Evolutionary conservation across 371 early-diverging fungal species (phyloP).

Genomic region (Zopfochytrium polystomum): DNA sequence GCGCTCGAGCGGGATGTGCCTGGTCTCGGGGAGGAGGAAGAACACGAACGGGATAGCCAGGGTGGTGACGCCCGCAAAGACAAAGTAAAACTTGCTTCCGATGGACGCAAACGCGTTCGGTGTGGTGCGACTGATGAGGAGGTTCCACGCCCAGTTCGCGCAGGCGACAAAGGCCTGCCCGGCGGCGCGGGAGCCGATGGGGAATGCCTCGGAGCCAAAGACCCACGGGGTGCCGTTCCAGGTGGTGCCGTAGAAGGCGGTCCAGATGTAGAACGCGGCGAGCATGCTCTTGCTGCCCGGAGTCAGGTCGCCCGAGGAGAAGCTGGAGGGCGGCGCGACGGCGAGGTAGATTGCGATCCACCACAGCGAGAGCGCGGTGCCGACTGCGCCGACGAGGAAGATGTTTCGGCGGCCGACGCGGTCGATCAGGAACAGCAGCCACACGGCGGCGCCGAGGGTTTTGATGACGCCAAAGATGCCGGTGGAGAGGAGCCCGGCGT

Average conservation of each 20-base stretch:
- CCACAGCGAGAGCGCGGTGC: slow-evolving; percentile 17
- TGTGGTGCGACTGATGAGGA: no score
- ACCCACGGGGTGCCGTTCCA: slow-evolving; percentile 94
- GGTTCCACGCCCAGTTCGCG: slow-evolving; percentile 84
- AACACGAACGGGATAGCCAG: no score
- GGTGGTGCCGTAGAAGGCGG: slow-evolving; percentile 67
- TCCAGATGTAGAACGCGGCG: no score
- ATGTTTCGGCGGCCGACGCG: slow-evolving; percentile 32
- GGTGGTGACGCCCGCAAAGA: no score
- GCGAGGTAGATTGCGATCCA: no score
- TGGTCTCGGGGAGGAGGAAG: no score
- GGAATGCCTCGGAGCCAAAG: slow-evolving; percentile 79
- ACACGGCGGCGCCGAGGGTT: slow-evolving; percentile 31
- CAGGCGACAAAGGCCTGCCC: slow-evolving; percentile 82
- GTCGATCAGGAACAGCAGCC: slow-evolving; percentile 36
- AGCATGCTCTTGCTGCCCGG: no score
- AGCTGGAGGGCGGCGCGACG: no score
- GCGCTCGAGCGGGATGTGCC: no score
- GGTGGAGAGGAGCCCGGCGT: slow-evolving; percentile 12
- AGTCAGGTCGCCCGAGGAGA: no score
- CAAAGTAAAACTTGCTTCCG: no score
- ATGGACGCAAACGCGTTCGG: no score
- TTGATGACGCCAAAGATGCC: slow-evolving; percentile 32
- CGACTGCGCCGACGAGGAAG: slow-evolving; percentile 20
- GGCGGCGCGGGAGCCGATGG: slow-evolving; percentile 59